These are phyloP conservation scores for Fusarium stilboides DNA, from an alignment of 2,329 filamentous ascomycete genomes.

Conservation along the genomic window DNA sequence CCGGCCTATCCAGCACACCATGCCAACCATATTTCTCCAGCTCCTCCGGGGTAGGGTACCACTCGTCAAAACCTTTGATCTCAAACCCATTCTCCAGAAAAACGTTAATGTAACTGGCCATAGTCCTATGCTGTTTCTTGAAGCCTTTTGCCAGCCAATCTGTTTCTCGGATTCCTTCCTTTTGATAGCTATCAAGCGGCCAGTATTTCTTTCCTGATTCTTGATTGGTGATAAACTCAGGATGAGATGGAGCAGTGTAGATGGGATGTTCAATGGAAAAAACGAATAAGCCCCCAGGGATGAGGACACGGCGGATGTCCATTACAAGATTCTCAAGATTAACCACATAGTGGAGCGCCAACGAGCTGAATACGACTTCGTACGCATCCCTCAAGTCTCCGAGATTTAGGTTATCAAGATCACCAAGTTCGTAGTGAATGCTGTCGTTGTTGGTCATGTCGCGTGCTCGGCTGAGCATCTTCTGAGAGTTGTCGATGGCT, in stretches of 20 bases:
- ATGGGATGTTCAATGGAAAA: not conserved
- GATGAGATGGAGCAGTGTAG: not conserved
- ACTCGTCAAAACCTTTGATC: not conserved
- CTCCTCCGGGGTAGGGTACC: fast-evolving
- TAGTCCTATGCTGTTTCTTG: not conserved
- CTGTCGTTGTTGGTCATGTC: not conserved
- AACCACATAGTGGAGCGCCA: not conserved
- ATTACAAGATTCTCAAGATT: not conserved
- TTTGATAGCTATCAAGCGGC: not conserved
- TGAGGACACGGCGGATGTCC: not conserved
- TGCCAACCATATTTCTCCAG: not conserved
- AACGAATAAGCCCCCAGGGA: not conserved
- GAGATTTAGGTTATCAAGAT: not conserved
- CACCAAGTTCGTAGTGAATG: not conserved
- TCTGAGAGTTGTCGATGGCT: not conserved
- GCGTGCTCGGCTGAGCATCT: not conserved
- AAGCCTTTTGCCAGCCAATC: not conserved
- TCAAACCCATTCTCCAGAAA: not conserved
- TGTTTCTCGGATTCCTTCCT: not conserved
- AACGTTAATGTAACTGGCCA: not conserved
- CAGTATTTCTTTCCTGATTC: not conserved
- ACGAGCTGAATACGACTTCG: not conserved
- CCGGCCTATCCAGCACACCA: not conserved
- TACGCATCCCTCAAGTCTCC: not conserved
- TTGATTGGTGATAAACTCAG: not conserved